These are phyloP conservation scores for Senecio squalidus DNA, from an alignment of 140 eudicot species.

Conservation along the genomic window DNA sequence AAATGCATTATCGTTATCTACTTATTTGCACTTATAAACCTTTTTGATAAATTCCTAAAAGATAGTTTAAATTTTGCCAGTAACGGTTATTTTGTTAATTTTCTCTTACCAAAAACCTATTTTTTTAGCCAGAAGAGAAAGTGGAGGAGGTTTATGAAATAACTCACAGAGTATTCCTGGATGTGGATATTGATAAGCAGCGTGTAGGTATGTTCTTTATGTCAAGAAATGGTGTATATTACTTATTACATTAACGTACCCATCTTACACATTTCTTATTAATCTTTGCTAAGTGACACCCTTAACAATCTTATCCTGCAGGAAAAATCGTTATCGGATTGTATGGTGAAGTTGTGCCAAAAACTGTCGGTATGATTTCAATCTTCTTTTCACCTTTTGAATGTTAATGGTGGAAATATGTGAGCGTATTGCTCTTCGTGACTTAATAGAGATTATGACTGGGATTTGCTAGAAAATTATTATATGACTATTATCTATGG, in stretches of 20 bases:
- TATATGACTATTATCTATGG: not conserved
- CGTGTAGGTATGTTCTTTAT: slow-evolving; percentile 53
- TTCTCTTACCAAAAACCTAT: slow-evolving; percentile 1
- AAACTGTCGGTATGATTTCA: slow-evolving; percentile 60
- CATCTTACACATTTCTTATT: not conserved
- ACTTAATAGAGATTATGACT: not conserved
- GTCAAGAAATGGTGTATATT: not conserved
- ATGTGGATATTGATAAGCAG: slow-evolving; percentile 91
- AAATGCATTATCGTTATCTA: not conserved
- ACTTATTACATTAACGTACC: no score
- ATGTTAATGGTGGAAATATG: not conserved
- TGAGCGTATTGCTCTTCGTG: not conserved
- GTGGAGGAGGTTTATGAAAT: slow-evolving; percentile 65
- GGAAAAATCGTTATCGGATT: slow-evolving; percentile 89
- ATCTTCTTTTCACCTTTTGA: not conserved
- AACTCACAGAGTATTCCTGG: slow-evolving; percentile 80
- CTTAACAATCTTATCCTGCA: slow-evolving; percentile 19
- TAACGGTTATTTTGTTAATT: not conserved
- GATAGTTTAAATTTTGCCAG: not conserved
- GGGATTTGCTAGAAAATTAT: not conserved
- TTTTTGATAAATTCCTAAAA: not conserved
- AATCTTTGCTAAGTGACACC: not conserved
- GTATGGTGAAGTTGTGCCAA: slow-evolving; percentile 79
- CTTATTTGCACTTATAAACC: not conserved
- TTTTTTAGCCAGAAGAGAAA: slow-evolving; percentile 40